Evolutionary conservation across 2,329 filamentous ascomycete genomes (phyloP).

Genomic region (Beauveria medogensis): DNA sequence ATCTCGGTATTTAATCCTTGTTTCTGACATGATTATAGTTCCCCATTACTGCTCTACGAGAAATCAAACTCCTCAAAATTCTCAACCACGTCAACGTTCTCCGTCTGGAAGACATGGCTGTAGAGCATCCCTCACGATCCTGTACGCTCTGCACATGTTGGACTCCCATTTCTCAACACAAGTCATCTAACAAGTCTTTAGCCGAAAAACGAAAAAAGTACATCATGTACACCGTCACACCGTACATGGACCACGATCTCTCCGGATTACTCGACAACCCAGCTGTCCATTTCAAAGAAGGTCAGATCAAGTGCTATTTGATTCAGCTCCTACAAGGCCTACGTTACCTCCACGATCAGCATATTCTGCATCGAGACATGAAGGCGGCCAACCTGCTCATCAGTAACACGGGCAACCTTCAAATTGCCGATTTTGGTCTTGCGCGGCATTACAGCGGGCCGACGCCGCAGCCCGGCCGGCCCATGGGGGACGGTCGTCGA

Average conservation of each 20-base stretch:
- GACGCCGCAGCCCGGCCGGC: constrained; percentile 65
- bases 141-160: constrained; percentile 31
- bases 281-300: constrained; percentile 73
- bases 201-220: constrained; percentile 72
- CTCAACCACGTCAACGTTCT: constrained; percentile 87
- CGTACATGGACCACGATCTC: constrained; percentile 99
- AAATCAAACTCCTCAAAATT: constrained; percentile 95
- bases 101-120: constrained; percentile 87
- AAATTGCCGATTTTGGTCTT: constrained; percentile 95
- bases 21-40: constrained; percentile 46
- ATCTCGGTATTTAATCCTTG: constrained; percentile 10
- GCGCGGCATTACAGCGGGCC: constrained; percentile 87
- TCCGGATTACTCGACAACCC: constrained; percentile 95
- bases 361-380: constrained; percentile 95
- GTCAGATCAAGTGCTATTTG: constrained; percentile 98
- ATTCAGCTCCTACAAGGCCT: constrained; percentile 85
- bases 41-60: constrained; percentile 93
- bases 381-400: constrained; percentile 97
- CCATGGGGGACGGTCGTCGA: constrained; percentile 74
- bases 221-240: constrained; percentile 97
- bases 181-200: constrained; percentile 21
- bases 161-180: neutral
- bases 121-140: constrained; percentile 63
- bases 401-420: constrained; percentile 84
- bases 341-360: constrained; percentile 79